Base-by-base conservation (phyloP, 2,329 filamentous ascomycete species). In the Colletotrichum sp. region DNA sequence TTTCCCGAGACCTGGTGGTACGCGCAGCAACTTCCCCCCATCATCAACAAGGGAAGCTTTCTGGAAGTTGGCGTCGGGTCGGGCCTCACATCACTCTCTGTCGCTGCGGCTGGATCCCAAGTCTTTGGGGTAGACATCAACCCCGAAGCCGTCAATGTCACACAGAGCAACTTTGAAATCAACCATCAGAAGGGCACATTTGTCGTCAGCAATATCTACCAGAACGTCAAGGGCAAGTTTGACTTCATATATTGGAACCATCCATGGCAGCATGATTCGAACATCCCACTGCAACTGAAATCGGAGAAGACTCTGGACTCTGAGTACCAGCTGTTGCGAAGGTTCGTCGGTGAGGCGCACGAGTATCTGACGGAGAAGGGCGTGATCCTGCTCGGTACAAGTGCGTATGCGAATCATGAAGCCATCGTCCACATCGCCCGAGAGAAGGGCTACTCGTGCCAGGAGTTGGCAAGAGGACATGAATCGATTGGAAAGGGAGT, bases 361-460 rank as follows among this genome's bases (percentile, higher is more conserved):
- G 57, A 0, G 26, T 60, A 60, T 30, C 3, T 60, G 26, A 60
- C 26, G 0, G 57, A 60, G 0, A 60, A 30, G 1, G 57, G 57
- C 26, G 57, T 30, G 7, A 12, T 60, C 0, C 28, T 60, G 0
- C 28, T 60, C 0, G 57, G 57, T 0, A 60, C 26, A 6, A 60
- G 57, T 2, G 57, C 57, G 0, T 60, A 30, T 30, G 57, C 57
- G 1, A 60, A 60, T 4, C 57, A 32, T 0, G 26, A 32, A 1
- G 16, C 16, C n/a, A 60, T 60, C 2, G 24, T 60, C 0, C 24
- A 8, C 0, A 60, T 60, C 18, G 57, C 57, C 0, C 8, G 8
- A 7, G 1, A 30, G 9, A 32, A 60, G n/a, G 26, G 24, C 0
- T 60, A 30, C 26, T 60, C 57, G 1, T 60, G 57, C 24, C 26